Conservation (phyloP, 305 asterid species). For the Solanum aculeatissimum region DNA sequence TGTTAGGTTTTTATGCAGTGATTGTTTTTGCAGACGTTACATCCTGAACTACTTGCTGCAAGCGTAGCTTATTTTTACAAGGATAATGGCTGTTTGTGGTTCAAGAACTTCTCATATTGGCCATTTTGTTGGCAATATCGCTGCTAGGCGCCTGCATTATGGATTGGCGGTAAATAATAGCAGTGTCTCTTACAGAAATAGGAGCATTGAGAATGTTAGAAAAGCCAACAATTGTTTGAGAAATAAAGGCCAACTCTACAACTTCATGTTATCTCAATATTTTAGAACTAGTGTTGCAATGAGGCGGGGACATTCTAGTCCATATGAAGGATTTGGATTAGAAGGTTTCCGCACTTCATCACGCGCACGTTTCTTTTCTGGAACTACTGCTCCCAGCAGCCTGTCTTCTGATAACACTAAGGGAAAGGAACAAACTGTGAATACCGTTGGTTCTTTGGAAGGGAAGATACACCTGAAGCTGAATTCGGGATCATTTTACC, state of each 20-base stretch:
- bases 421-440: neutral
- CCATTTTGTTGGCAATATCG: neutral
- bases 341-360: neutral
- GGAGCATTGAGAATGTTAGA: neutral
- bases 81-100: neutral
- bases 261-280: slow-evolving; percentile 8
- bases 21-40: neutral
- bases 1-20: neutral
- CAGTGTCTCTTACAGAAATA: neutral
- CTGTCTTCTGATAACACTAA: neutral
- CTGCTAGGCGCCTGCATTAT: neutral
- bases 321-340: neutral
- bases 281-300: neutral
- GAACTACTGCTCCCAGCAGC: neutral
- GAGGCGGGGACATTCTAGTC: neutral
- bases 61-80: neutral
- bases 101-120: neutral
- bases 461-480: neutral
- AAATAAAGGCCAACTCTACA: neutral
- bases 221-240: neutral
- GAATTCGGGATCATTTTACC: neutral
- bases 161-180: neutral
- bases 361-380: neutral
- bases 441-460: neutral
- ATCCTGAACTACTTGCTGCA: neutral